Base-by-base conservation (phyloP, 805 yeast genomes). In the Blastobotrys attinorum region DNA sequence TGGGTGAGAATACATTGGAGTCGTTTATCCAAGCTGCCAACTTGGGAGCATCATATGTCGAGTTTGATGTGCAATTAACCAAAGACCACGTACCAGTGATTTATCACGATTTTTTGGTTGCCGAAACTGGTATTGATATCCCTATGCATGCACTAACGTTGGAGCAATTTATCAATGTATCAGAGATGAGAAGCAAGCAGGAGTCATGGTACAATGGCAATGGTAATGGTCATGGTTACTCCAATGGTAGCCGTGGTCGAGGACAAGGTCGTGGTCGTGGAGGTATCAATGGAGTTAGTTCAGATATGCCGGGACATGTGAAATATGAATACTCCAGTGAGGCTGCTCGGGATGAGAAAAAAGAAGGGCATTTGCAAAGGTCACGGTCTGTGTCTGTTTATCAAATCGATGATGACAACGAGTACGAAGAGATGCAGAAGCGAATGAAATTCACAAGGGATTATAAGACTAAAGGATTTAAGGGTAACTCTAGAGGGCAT, bases 1-100 rank as follows among this genome's bases (percentile, higher is more conserved):
- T 90, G 47, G 97, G 97, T 34, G 97, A 90, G 57, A 90, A 90
- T 61, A 90, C 97, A 0, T 83, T 90, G 17, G 96, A 90, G 56
- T 84, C 95, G 0, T 90, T 90, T 56, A 83, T 90, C 58, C 95
- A 96, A 10, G 97, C 97, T 0, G 95, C 97, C 0, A 87, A 95
- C 2, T 68, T 90, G 51, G 97, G 97, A 33, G 97, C 97, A 1
- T 82, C 95, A 2, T 90, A 90, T 57, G 97, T 90, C 42, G 97
- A 90, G 64, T 90, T 90, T 60, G 97, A 90, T 63, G 97, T 90
- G 37, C 97, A 90, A 60, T 69, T 90, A 53, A 90, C 97, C 13
- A 87, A 88, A 58, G 97, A 90, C 61, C 71, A 71, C 51, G 79
- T 86, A 8, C 97, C 97, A 2, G 97, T 90, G 4, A 83, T 90